phyloP scores from a whole-genome alignment of 306 rosid species.

The Macrotyloma uniflorum region DNA sequence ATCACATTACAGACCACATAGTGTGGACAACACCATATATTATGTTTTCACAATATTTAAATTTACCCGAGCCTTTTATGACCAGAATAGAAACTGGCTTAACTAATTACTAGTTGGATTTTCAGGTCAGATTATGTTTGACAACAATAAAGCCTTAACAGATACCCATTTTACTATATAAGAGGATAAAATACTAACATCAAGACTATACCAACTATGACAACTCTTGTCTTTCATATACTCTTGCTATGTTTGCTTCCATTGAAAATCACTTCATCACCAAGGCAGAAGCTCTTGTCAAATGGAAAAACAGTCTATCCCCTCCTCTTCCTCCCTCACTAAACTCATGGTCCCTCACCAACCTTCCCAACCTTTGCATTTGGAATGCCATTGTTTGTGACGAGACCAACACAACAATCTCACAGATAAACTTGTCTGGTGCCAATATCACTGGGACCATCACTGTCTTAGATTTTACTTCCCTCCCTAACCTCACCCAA shows the following conservation, averaged over 20 bases:
- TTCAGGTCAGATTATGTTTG: slow-evolving; percentile 8
- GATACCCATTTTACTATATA: neutral
- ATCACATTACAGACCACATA: neutral
- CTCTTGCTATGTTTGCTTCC: slow-evolving; percentile 49
- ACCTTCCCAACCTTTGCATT: slow-evolving; percentile 52
- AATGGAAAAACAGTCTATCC: slow-evolving; percentile 59
- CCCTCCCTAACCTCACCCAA: slow-evolving; percentile 50
- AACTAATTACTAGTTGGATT: slow-evolving; percentile 14
- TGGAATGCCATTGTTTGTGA: slow-evolving; percentile 63
- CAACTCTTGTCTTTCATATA: slow-evolving; percentile 30
- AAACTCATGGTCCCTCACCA: slow-evolving; percentile 56
- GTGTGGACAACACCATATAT: slow-evolving; percentile 8
- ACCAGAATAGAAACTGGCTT: no score
- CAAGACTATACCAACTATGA: slow-evolving; percentile 30
- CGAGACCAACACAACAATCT: slow-evolving; percentile 39
- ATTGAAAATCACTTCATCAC: slow-evolving; percentile 50
- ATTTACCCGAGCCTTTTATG: no score
- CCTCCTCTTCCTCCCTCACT: slow-evolving; percentile 43
- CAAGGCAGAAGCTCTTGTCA: slow-evolving; percentile 63
- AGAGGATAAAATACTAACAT: neutral
- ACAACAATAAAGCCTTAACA: slow-evolving; percentile 4
- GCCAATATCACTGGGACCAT: slow-evolving; percentile 47
- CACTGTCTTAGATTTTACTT: slow-evolving; percentile 43
- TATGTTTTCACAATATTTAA: neutral
- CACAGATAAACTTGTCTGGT: slow-evolving; percentile 46